Base-by-base conservation (phyloP, 2,329 filamentous ascomycete genomes). In the Aspergillus fischeri region DNA sequence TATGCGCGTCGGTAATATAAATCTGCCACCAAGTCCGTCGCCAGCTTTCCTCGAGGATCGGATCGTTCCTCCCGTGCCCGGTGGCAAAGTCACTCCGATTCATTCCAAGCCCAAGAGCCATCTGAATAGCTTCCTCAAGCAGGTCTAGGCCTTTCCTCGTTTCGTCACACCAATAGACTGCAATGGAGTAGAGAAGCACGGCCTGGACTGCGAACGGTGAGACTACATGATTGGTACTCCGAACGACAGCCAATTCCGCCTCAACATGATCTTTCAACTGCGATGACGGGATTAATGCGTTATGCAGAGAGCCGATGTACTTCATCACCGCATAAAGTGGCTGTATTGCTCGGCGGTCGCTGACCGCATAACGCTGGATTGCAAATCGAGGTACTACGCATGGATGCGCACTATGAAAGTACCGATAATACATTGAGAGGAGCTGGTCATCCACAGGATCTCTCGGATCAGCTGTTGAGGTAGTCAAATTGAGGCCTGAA, bases 1-100 rank as follows among this genome's bases (percentile, higher is more conserved):
- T 83, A 81, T 93, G 88, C 52, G 87, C 89, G 68, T 94, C 90
- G 11, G 89, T 83, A n/a, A 89, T 81, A 68, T 87, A 92, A 8
- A 72, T 49, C 51, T 65, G 60, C 70, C 70, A 71, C 67, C 68
- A 72, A 20, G 68, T 71, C 17, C 69, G 63, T 47, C 70, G 62
- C 68, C 88, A 91, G 70, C 64, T 67, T 53, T 71, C 69, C 21
- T 67, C 58, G 17, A 65, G 27, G 8, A 62, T n/a, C 1, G 58
- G 41, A 17, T 57, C 60, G 2, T 45, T 55, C 27, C 52, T 32
- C 42, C 56, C 17, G 2, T 49, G 3, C 20, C 42, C n/a, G 3
- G 9, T 11, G 2, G 53, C 29, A 29, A 49, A 60, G n/a, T 52
- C 32, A 6, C 27, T 50, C 28, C 29, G 54, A 32, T 59, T 62